These are phyloP conservation scores for Tubosaeta brunneosetosa DNA, from an alignment of 768 basidiomycete genomes.

Conservation along the genomic window DNA sequence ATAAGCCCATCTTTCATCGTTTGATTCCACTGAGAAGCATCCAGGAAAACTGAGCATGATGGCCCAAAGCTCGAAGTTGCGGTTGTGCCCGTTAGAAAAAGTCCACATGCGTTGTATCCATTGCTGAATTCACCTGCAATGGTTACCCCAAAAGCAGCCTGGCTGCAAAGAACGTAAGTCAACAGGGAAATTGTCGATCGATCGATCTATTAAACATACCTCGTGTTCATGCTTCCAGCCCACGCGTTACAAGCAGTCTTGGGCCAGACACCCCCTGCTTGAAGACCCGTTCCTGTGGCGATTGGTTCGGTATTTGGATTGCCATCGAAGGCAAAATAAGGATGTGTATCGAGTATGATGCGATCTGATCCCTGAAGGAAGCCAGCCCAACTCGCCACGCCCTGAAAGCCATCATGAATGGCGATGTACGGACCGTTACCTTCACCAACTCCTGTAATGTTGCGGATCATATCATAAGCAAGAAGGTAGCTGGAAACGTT, in stretches of 20 bases:
- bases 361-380: slow-evolving; percentile 59
- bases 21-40: slow-evolving; percentile 50
- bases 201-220: slow-evolving; percentile 21
- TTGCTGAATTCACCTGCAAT: slow-evolving; percentile 74
- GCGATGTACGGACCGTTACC: slow-evolving; percentile 55
- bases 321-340: slow-evolving; percentile 60
- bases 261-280: slow-evolving; percentile 45
- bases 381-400: slow-evolving; percentile 40
- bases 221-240: slow-evolving; percentile 50
- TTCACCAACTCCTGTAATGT: slow-evolving; percentile 67
- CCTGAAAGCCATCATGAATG: slow-evolving; percentile 62
- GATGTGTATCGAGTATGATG: slow-evolving; percentile 60
- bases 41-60: slow-evolving; percentile 40
- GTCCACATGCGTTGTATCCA: slow-evolving; percentile 63
- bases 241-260: slow-evolving; percentile 51
- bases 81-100: slow-evolving; percentile 38
- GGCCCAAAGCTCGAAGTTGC: slow-evolving; percentile 24
- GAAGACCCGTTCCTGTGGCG: slow-evolving; percentile 27
- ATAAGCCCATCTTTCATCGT: slow-evolving; percentile 48
- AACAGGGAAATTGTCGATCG: background rate
- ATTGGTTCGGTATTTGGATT: slow-evolving; percentile 32
- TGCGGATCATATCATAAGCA: slow-evolving; percentile 60
- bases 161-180: slow-evolving; percentile 28
- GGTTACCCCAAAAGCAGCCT: slow-evolving; percentile 60
- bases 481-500: slow-evolving; percentile 45